Percentiles rank a stretch among this genome's conserved stretches.
Evolutionary conservation across 2,329 filamentous ascomycete genomes (phyloP).

Genomic region (Cladorrhinum sp.): DNA sequence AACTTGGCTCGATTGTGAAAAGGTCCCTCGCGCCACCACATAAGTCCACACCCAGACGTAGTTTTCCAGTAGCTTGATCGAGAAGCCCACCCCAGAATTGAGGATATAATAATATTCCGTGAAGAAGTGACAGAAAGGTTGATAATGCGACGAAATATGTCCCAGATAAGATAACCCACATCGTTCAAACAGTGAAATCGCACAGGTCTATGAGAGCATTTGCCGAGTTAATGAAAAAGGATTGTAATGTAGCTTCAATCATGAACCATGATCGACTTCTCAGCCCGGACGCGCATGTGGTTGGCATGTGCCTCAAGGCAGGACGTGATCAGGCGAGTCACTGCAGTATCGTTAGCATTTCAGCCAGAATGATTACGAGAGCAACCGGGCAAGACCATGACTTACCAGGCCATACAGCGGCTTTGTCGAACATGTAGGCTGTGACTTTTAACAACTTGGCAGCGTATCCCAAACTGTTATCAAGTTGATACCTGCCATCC

Average conservation of each 20-base stretch:
- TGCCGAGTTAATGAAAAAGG: too few relatives aligned
- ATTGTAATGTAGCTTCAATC: constrained; percentile 30
- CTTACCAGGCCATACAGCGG: constrained; percentile 86
- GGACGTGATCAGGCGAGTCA: constrained; percentile 53
- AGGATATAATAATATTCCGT: neutral
- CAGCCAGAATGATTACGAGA: neutral
- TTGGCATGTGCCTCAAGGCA: constrained; percentile 55
- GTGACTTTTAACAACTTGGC: constrained; percentile 81
- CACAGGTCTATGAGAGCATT: neutral
- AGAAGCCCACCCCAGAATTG: neutral
- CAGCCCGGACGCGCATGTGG: constrained; percentile 49
- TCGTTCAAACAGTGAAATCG: neutral
- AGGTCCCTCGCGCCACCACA: neutral
- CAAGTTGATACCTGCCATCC: constrained; percentile 41
- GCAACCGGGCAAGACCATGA: neutral
- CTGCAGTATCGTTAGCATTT: constrained; percentile 29
- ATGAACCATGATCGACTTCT: constrained; percentile 47
- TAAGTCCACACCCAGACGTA: neutral
- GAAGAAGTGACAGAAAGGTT: neutral
- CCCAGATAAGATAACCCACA: neutral
- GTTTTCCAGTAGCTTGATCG: neutral
- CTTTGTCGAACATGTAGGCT: constrained; percentile 82
- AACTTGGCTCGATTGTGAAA: neutral
- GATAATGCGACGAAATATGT: too few relatives aligned
- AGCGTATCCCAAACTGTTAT: constrained; percentile 70